phyloP scores from a whole-genome alignment of 164 flowering plant species.

The Echeveria elegans region DNA sequence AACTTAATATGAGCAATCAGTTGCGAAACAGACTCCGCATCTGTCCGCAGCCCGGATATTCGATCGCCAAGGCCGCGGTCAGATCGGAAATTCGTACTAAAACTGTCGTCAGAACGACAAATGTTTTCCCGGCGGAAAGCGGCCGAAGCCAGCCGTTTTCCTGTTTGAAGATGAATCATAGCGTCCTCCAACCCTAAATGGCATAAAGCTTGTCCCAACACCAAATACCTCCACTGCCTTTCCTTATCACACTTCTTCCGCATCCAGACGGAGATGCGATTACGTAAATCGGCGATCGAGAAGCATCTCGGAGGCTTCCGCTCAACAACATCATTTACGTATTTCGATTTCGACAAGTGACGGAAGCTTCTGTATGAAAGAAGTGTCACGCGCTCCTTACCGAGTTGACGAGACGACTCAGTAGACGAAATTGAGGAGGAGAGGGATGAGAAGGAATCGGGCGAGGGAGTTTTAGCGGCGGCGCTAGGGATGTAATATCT shows the following conservation, averaged over 20 bases:
- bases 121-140: constrained; percentile 73
- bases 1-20: constrained; percentile 4
- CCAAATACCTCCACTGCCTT: constrained; percentile 31
- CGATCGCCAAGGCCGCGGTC: not conserved
- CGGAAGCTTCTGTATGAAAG: not conserved
- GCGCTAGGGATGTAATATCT: constrained; percentile 1
- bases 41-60: not conserved
- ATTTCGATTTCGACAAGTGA: not conserved
- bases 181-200: constrained; percentile 95
- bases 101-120: constrained; percentile 75
- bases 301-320: not conserved
- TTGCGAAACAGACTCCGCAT: constrained; percentile 1
- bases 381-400: not conserved
- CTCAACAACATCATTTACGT: not conserved
- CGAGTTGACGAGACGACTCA: not conserved
- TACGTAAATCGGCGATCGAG: constrained; percentile 11
- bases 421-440: not conserved
- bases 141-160: constrained; percentile 73
- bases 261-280: constrained; percentile 8
- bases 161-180: constrained; percentile 81
- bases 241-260: constrained; percentile 8
- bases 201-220: constrained; percentile 81
- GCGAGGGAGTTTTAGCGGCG: not conserved
- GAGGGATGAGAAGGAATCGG: not conserved
- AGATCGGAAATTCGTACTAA: constrained; percentile 12